Evolutionary conservation across 306 rosid species (phyloP), one percentile per base, ranked within the genome.

Genomic region (Parietaria judaica): DNA sequence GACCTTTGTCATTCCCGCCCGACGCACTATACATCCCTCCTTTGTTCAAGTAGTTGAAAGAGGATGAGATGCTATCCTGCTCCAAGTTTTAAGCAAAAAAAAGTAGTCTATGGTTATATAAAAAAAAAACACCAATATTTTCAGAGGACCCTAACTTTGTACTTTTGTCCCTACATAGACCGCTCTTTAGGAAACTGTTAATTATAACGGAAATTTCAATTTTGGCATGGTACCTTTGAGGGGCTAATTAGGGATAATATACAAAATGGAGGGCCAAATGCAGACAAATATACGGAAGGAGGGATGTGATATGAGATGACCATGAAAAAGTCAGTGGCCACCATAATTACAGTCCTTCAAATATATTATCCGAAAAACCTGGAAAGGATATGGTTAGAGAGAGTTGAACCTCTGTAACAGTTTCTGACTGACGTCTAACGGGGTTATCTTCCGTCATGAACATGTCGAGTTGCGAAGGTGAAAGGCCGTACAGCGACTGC

Each of bases 391-490:
- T 31, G 38, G 64, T 64, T 51, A 52, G 58, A 73, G 44, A 11
- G 63, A 67, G 63, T 67, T 49, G 41, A 70, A 92, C 99, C 99
- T 92, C 95, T 54, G 89, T 77, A 58, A 86, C 89, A 36, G 60
- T 74, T 69, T 78, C 84, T 36, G 90, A 54, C 80, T 80, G 87
- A 67, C 74, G 62, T 60, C 80, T 72, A 37, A 77, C 37, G 3
- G 90, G 90, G 68, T 79, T 92, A 72, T 86, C 94, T 74, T 81
- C 87, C 8, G 90, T 86, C 95, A 84, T 70, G 84, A 92, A 92
- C 95, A 88, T 88, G 81, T 88, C 90, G 81, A 92, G 73, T 78
- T 92, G 99, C 41, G 96, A 75, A 50, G 99, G 85, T 41, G 78
- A 36, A 51, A 92, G 99, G 63, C 99, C 99, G 68, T 86, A 88